Percentiles rank a stretch among this genome's conserved stretches.
Evolutionary conservation across 192 early-diverging fungal species (phyloP).

Genomic region (Backusella circina): DNA sequence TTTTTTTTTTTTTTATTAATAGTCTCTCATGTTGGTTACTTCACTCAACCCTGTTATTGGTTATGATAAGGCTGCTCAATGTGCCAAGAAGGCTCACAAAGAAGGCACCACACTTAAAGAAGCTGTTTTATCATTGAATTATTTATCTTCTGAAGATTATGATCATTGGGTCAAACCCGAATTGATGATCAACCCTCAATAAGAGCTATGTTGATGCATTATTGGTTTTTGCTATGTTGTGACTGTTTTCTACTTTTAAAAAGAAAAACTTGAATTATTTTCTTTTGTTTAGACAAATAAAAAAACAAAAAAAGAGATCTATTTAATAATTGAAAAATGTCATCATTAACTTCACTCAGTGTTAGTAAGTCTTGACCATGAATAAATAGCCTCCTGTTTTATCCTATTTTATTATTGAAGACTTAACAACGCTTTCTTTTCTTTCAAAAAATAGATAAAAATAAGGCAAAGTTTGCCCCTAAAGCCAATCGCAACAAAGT

Average conservation of each 20-base stretch:
- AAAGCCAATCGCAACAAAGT: not conserved
- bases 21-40: conserved; percentile 93
- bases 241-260: not conserved
- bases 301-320: not conserved
- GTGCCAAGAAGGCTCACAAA: conserved; percentile 97
- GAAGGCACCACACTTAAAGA: conserved; percentile 83
- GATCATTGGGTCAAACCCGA: conserved; percentile 93
- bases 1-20: too few relatives aligned
- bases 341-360: conserved; percentile 6
- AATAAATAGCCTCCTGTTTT: not conserved
- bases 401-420: not conserved
- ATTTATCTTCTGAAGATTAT: conserved; percentile 90
- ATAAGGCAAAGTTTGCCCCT: not conserved
- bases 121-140: conserved; percentile 76
- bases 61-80: conserved; percentile 82
- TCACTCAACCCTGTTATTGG: conserved; percentile 96
- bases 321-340: not conserved
- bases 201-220: not conserved
- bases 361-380: not conserved
- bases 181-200: conserved; percentile 65
- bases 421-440: not conserved
- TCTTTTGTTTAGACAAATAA: not conserved
- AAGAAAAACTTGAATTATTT: not conserved
- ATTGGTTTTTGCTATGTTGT: not conserved
- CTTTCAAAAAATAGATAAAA: not conserved